These are phyloP conservation scores for Globisporangium acanthophoron DNA, from an alignment of 352 stramenopile genomes.

Conservation along the genomic window DNA sequence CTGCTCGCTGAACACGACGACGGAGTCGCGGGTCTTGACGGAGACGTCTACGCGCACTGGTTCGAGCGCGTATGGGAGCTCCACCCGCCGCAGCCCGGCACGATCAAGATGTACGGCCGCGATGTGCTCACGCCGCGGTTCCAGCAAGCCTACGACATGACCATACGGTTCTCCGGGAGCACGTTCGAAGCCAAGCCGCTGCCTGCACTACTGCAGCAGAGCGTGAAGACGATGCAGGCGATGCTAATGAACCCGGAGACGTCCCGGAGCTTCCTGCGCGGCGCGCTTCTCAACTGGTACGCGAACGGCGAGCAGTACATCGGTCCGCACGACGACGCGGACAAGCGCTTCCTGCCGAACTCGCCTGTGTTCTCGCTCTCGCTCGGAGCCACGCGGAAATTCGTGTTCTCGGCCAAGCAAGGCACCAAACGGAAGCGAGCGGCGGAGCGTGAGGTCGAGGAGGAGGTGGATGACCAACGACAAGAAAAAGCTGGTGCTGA, in stretches of 20 bases:
- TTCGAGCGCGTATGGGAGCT: slow-evolving; percentile 48
- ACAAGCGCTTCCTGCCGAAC: slow-evolving; percentile 34
- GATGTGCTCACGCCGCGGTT: slow-evolving; percentile 52
- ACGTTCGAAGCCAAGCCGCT: slow-evolving; percentile 48
- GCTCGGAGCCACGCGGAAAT: slow-evolving; percentile 32
- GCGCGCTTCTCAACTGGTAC: slow-evolving; percentile 83
- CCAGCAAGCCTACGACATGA: slow-evolving; percentile 55
- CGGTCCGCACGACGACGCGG: slow-evolving; percentile 70
- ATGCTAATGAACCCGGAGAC: slow-evolving; percentile 32
- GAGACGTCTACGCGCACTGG: slow-evolving; percentile 1
- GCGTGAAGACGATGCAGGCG: slow-evolving; percentile 33
- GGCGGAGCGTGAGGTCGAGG: not conserved
- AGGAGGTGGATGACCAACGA: not conserved
- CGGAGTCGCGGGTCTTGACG: not conserved
- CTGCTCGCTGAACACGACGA: not conserved
- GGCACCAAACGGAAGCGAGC: not conserved
- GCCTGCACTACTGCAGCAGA: slow-evolving; percentile 26
- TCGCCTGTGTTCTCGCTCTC: slow-evolving; percentile 36
- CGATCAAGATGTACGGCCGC: slow-evolving; percentile 68
- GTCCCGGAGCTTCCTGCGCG: slow-evolving; percentile 25
- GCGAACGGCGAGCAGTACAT: slow-evolving; percentile 77
- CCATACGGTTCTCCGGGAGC: slow-evolving; percentile 40
- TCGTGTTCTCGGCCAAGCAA: slow-evolving; percentile 19
- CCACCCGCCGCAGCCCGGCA: slow-evolving; percentile 33
- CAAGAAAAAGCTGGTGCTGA: not conserved